A percentile compares a stretch with the other conserved stretches of the same genome.
Evolutionary conservation across 1,284 basidiomycete species (phyloP).

Genomic region (Ganoderma sp.): DNA sequence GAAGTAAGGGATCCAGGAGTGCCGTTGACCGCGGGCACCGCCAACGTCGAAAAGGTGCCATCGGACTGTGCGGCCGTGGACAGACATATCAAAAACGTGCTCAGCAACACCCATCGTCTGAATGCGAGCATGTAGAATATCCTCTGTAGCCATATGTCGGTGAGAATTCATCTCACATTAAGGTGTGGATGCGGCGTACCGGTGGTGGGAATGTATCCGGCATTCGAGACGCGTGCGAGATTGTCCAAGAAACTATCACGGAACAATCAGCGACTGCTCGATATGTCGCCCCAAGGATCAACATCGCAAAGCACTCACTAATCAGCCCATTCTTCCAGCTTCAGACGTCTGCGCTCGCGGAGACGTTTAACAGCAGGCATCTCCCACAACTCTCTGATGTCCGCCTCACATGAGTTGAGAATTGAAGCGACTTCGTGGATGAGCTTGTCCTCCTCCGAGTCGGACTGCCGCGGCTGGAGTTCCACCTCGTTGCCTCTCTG

Average conservation of each 20-base stretch:
- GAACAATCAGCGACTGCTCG: not conserved
- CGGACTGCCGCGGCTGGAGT: constrained; percentile 29
- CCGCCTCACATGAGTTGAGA: constrained; percentile 60
- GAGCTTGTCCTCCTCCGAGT: constrained; percentile 55
- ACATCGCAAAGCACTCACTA: constrained; percentile 58
- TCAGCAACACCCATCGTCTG: constrained; percentile 86
- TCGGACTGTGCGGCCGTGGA: constrained; percentile 74
- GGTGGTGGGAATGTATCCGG: constrained; percentile 73
- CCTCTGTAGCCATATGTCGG: constrained; percentile 53
- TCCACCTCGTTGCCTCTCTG: constrained; percentile 25
- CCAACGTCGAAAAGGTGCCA: constrained; percentile 87
- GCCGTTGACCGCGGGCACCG: constrained; percentile 81
- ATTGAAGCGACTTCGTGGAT: constrained; percentile 65
- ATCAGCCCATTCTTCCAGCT: constrained; percentile 83
- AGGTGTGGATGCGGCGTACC: constrained; percentile 49
- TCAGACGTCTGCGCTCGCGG: constrained; percentile 69
- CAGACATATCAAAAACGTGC: constrained; percentile 74
- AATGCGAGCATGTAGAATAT: constrained; percentile 82
- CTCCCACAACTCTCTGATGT: constrained; percentile 72
- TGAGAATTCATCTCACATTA: not conserved
- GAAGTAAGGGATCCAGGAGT: constrained; percentile 83
- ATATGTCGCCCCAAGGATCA: not conserved
- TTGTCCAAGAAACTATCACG: constrained; percentile 69
- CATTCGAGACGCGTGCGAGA: constrained; percentile 68
- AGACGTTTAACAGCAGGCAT: constrained; percentile 70